These are phyloP conservation scores for Ceriops tagal DNA, from an alignment of 345 rosid genomes.

Conservation along the genomic window DNA sequence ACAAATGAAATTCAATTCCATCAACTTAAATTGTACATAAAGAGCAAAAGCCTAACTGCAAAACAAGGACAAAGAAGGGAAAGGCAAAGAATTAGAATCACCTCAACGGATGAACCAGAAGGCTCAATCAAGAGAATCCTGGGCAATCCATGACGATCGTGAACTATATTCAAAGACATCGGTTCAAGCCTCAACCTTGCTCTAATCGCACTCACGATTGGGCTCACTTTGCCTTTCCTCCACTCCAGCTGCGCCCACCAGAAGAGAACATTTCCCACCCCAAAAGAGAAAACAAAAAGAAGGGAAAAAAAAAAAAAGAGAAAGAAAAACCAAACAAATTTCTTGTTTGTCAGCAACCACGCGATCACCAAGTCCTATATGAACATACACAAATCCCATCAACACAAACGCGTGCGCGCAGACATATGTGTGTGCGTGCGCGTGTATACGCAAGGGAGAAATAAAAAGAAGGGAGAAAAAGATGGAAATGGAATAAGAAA, in stretches of 20 bases:
- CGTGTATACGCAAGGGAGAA: too few species aligned
- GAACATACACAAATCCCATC: neutral
- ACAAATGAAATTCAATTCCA: neutral
- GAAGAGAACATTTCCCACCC: neutral
- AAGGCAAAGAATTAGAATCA: conserved; percentile 11
- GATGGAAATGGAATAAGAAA: neutral
- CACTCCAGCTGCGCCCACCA: conserved; percentile 50
- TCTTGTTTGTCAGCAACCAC: neutral
- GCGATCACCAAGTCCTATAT: neutral
- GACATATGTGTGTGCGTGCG: too few species aligned
- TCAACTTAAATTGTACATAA: neutral
- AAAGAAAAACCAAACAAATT: neutral
- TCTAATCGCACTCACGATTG: conserved; percentile 51
- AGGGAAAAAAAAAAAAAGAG: too few species aligned
- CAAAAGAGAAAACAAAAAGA: neutral
- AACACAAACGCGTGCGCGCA: neutral
- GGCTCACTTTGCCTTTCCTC: conserved; percentile 58
- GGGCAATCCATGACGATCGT: conserved; percentile 58
- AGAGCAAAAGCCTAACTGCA: neutral
- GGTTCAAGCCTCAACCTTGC: conserved; percentile 39
- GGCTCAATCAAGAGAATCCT: conserved; percentile 73
- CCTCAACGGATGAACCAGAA: conserved; percentile 83
- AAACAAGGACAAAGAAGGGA: neutral
- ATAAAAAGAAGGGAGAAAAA: neutral
- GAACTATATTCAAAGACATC: conserved; percentile 70